Base-by-base conservation (phyloP, 2,329 filamentous ascomycete species). In the Fusarium bulbicola region DNA sequence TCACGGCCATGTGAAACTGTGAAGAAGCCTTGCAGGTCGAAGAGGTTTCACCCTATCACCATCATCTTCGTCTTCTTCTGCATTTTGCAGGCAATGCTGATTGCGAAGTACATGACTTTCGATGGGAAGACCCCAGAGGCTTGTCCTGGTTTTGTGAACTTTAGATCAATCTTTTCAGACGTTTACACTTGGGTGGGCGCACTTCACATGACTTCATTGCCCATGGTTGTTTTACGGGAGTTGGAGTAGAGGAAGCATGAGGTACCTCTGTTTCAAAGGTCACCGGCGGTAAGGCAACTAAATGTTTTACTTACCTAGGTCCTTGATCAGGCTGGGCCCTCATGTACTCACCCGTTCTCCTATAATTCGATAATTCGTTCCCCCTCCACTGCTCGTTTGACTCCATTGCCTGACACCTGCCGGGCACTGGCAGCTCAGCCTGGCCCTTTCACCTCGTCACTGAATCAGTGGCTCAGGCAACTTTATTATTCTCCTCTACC, bases 71-170 rank as follows among this genome's bases (percentile, higher is more conserved):
- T 69, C 18, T 63, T 64, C 14, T 53, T 64, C 36, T 30, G 46
- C 20, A 36, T 65, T 5, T 21, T 74, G 10, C 76, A 77, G 37
- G 42, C n/a, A 13, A 43, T 68, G n/a, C n/a, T 74, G 26, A 40
- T 58, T 24, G 39, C 39, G n/a, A 63, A 68, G 40, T 70, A 76
- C 14, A 14, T 66, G 4, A 69, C 66, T 20, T 68, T 68, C 20
- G 66, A 66, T 15, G 26, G 43, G 13, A 26, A 36, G 14, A 20
- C n/a, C 13, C 20, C 49, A 5, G 64, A 72, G 24, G 43, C 62
- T 21, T 68, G 64, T 13, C 37, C 67, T 36, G 74, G 73, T 5
- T 77, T 77, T 56, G 53, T 57, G 30, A 77, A 77, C 50, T 76
- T 77, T 28, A 40, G 61, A 4, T 46, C 46, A 15, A 57, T 74